A percentile compares a stretch with the other conserved stretches of the same genome.
These are phyloP conservation scores for Barnettozyma populi DNA, from an alignment of 805 yeast genomes.

Conservation along the genomic window DNA sequence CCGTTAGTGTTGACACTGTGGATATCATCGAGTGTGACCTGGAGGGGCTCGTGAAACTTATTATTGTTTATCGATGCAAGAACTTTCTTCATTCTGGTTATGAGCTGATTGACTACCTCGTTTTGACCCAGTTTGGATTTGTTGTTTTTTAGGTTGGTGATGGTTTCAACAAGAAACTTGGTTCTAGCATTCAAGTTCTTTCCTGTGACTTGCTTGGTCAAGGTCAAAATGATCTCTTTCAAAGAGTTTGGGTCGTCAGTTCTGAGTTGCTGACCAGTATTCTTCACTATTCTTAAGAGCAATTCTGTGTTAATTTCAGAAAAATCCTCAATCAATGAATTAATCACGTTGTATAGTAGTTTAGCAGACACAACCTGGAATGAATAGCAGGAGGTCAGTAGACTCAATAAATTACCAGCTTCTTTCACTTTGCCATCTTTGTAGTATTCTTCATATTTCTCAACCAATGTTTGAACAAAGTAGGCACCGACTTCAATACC, in stretches of 20 bases:
- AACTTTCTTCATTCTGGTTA: slow-evolving; percentile 57
- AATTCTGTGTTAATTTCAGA: slow-evolving; percentile 74
- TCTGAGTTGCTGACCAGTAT: slow-evolving; percentile 80
- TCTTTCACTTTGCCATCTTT: slow-evolving; percentile 40
- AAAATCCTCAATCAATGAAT: slow-evolving; percentile 44
- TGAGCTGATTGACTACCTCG: slow-evolving; percentile 47
- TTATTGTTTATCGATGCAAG: slow-evolving; percentile 46
- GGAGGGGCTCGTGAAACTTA: slow-evolving; percentile 65
- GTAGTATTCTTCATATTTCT: slow-evolving; percentile 47
- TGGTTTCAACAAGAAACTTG: slow-evolving; percentile 77
- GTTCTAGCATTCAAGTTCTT: slow-evolving; percentile 54
- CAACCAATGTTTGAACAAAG: slow-evolving; percentile 76
- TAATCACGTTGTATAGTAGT: slow-evolving; percentile 73
- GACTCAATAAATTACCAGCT: slow-evolving; percentile 61
- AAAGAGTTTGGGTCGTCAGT: slow-evolving; percentile 85
- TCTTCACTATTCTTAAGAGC: slow-evolving; percentile 62
- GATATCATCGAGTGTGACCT: slow-evolving; percentile 80
- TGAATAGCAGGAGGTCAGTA: slow-evolving; percentile 71
- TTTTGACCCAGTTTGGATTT: slow-evolving; percentile 46
- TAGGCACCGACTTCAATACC: slow-evolving; percentile 90
- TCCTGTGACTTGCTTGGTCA: slow-evolving; percentile 38
- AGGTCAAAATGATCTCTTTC: slow-evolving; percentile 63
- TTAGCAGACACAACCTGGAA: slow-evolving; percentile 72
- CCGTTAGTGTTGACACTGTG: slow-evolving; percentile 73
- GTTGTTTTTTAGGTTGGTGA: slow-evolving; percentile 82